Conservation (phyloP, 1,284 basidiomycete genomes). For the Sphaerobolus stellatus region DNA sequence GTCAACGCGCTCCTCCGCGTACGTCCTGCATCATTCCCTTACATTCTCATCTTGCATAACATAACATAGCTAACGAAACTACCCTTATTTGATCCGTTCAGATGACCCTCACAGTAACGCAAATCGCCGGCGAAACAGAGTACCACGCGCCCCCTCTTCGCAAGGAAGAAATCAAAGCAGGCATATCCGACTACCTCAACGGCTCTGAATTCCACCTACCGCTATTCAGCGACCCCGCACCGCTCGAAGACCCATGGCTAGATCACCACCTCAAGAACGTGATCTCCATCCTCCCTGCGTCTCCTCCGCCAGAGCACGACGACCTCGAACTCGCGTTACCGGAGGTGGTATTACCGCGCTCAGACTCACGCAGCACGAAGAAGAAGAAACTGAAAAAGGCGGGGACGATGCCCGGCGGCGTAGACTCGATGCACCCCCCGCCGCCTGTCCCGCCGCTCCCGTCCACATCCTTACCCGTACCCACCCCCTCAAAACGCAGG, state of each 20-base stretch:
- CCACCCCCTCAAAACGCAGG: slow-evolving; percentile 44
- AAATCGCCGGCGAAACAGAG: slow-evolving; percentile 54
- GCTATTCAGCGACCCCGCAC: slow-evolving; percentile 47
- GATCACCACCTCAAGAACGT: no score
- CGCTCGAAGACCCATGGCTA: slow-evolving; percentile 35
- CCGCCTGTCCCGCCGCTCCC: slow-evolving; percentile 13
- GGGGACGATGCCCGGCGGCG: neutral
- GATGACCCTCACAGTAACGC: slow-evolving; percentile 61
- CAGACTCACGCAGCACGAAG: neutral
- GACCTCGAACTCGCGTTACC: slow-evolving; percentile 6
- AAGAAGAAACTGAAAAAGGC: neutral
- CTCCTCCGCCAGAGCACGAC: neutral
- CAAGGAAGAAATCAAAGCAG: slow-evolving; percentile 68
- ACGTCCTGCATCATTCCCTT: no score
- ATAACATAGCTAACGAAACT: neutral
- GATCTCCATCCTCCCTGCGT: slow-evolving; percentile 11
- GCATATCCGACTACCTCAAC: slow-evolving; percentile 59
- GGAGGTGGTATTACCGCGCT: neutral
- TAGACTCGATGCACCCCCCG: neutral
- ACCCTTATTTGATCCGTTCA: slow-evolving; percentile 23
- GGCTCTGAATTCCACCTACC: slow-evolving; percentile 51
- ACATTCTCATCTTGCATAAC: slow-evolving; percentile 1
- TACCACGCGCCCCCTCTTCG: slow-evolving; percentile 68
- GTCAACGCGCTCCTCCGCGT: slow-evolving; percentile 78
- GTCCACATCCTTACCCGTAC: slow-evolving; percentile 38